These are phyloP conservation scores for Graphium sp. DNA, from an alignment of 2,329 filamentous ascomycete species.

Conservation along the genomic window DNA sequence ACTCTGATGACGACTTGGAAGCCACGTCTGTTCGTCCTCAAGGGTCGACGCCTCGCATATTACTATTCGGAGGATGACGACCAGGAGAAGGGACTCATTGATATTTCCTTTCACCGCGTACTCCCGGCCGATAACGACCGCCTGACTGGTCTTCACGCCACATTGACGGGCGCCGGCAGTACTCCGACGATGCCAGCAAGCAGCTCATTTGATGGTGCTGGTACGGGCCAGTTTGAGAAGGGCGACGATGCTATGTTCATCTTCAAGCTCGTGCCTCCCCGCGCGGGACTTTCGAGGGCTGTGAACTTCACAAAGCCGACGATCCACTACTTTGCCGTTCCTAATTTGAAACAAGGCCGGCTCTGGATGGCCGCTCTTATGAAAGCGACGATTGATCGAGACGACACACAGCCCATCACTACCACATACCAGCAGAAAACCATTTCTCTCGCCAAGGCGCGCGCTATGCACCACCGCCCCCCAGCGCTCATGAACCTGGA, in stretches of 20 bases:
- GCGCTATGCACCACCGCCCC: constrained; percentile 73
- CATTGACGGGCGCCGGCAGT: constrained; percentile 63
- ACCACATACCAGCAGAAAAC: constrained; percentile 96
- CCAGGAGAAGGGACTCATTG: constrained; percentile 88
- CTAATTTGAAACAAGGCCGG: constrained; percentile 72
- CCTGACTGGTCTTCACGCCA: constrained; percentile 79
- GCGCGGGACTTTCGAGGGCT: constrained; percentile 69
- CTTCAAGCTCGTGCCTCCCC: constrained; percentile 91
- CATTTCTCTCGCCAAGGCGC: constrained; percentile 78
- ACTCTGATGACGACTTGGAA: constrained; percentile 98
- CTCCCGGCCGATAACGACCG: constrained; percentile 84
- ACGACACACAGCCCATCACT: constrained; percentile 61
- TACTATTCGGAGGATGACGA: constrained; percentile 90
- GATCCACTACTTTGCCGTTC: constrained; percentile 94
- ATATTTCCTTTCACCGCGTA: constrained; percentile 96
- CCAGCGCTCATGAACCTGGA: constrained; percentile 69
- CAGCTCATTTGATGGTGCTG: constrained; percentile 11
- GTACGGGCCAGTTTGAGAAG: constrained; percentile 17
- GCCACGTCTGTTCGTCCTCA: constrained; percentile 84
- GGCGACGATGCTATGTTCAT: constrained; percentile 73
- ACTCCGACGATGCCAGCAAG: constrained; percentile 39
- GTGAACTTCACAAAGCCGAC: constrained; percentile 97
- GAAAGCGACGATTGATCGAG: constrained; percentile 96
- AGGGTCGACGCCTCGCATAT: constrained; percentile 80
- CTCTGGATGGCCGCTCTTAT: constrained; percentile 97